Evolutionary conservation across 2,329 filamentous ascomycete species (phyloP).

Genomic region (Parasarocladium wereldwijsianum): DNA sequence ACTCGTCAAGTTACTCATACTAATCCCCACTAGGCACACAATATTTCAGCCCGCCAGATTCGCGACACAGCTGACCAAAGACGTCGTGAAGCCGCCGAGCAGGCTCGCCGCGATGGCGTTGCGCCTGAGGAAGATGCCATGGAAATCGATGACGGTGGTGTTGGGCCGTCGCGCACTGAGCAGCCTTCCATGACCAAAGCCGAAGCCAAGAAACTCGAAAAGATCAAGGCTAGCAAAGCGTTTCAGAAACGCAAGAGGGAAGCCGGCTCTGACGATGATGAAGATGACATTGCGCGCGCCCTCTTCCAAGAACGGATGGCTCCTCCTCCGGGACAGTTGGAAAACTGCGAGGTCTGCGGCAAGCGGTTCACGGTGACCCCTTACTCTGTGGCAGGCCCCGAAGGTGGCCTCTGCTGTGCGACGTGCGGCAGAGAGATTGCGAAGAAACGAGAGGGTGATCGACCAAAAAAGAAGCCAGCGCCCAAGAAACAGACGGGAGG

Average conservation of each 20-base stretch:
- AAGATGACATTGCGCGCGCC: slow-evolving; percentile 33
- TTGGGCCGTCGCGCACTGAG: slow-evolving; percentile 9
- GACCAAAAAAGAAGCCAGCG: slow-evolving; percentile 18
- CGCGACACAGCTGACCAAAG: slow-evolving; percentile 32
- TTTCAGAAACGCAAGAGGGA: slow-evolving; percentile 37
- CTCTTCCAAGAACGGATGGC: slow-evolving; percentile 30
- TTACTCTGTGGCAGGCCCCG: slow-evolving; percentile 67
- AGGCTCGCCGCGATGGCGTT: slow-evolving; percentile 5
- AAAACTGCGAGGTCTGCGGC: slow-evolving; percentile 71
- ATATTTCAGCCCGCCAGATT: slow-evolving; percentile 50
- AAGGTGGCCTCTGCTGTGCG: slow-evolving; percentile 74
- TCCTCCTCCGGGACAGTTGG: slow-evolving; percentile 69
- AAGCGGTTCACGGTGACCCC: slow-evolving; percentile 89
- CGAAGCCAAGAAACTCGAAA: slow-evolving; percentile 39
- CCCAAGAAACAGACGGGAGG: slow-evolving; percentile 35
- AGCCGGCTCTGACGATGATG: slow-evolving; percentile 33
- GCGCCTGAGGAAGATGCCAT: slow-evolving; percentile 8
- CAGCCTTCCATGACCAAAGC: slow-evolving; percentile 25
- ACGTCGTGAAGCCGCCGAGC: slow-evolving; percentile 22
- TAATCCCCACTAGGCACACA: slow-evolving; percentile 39
- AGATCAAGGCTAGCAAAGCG: slow-evolving; percentile 45
- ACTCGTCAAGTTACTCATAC: background rate
- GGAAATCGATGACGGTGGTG: background rate
- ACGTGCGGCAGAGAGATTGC: slow-evolving; percentile 65
- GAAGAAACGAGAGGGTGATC: slow-evolving; percentile 38